phyloP scores from a whole-genome alignment of 768 basidiomycete genomes.

The Cystofilobasidium bisporidii region DNA sequence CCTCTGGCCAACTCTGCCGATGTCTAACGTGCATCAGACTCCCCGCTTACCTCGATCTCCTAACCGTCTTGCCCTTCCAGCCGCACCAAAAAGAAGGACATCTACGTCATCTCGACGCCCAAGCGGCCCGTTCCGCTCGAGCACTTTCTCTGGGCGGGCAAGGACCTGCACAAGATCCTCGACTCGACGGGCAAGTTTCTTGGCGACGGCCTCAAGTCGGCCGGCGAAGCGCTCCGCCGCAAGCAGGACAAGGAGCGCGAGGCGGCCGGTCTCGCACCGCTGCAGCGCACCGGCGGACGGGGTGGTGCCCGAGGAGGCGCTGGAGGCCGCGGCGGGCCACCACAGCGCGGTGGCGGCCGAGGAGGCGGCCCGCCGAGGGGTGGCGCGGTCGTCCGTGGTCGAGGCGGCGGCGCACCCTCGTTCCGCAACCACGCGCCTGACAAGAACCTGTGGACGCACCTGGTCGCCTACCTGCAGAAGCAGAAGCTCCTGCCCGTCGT shows the following conservation, averaged over 20 bases:
- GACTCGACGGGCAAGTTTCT: constrained; percentile 67
- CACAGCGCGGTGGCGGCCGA: constrained; percentile 46
- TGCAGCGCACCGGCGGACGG: constrained; percentile 72
- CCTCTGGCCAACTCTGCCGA: no score
- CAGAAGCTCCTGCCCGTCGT: constrained; percentile 82
- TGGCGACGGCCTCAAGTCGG: constrained; percentile 72
- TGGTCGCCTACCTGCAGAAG: constrained; percentile 68
- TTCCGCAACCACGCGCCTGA: constrained; percentile 47
- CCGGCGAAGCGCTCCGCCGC: constrained; percentile 72
- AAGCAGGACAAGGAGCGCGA: constrained; percentile 99
- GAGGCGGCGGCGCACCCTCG: constrained; percentile 18
- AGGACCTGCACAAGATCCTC: constrained; percentile 86
- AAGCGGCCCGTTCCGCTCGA: constrained; percentile 95
- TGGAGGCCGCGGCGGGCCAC: constrained; percentile 52
- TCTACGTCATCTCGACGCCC: constrained; percentile 94
- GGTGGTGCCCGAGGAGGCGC: constrained; percentile 49
- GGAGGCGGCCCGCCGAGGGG: constrained; percentile 37
- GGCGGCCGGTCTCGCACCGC: constrained; percentile 79
- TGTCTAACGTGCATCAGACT: no score
- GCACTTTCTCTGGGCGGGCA: constrained; percentile 91
- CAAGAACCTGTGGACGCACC: constrained; percentile 86
- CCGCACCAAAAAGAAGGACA: constrained; percentile 97
- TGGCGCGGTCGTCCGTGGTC: constrained; percentile 23
- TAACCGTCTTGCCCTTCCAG: constrained; percentile 45
- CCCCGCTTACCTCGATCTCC: no score